Evolutionary conservation across 352 stramenopile species (phyloP).

Genomic region (Pythium phragmitis): DNA sequence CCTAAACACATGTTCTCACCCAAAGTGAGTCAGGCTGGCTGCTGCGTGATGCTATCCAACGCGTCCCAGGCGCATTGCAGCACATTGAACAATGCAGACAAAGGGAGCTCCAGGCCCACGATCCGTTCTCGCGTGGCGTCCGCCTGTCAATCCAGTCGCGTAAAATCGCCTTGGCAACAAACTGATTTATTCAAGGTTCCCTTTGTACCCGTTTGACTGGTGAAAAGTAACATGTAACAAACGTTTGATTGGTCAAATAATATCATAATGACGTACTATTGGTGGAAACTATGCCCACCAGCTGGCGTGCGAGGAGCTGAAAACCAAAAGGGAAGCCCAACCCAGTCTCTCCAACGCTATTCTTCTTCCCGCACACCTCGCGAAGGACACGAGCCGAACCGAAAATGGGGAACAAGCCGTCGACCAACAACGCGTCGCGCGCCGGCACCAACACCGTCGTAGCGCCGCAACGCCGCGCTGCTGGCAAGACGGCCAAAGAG

Average conservation of each 20-base stretch:
- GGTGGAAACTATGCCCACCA: too few species aligned
- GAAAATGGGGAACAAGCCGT: constrained; percentile 31
- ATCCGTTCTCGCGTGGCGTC: not conserved
- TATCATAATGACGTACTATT: not conserved
- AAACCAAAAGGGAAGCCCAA: not conserved
- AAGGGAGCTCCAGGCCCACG: not conserved
- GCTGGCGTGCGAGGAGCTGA: not conserved
- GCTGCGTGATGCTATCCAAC: too few species aligned
- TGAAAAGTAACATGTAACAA: not conserved
- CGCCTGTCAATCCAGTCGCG: not conserved
- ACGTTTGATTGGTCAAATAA: not conserved
- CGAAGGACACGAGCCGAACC: not conserved
- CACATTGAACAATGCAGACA: not conserved
- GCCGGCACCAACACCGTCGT: constrained; percentile 18
- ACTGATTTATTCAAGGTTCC: not conserved
- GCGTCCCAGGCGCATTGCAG: too few species aligned
- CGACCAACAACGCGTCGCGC: constrained; percentile 1
- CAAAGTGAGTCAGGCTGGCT: too few species aligned
- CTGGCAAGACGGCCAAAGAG: constrained; percentile 22
- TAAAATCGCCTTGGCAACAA: not conserved
- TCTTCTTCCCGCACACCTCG: not conserved
- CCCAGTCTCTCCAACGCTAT: not conserved
- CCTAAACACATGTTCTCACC: too few species aligned
- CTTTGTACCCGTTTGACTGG: not conserved
- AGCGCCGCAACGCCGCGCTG: constrained; percentile 12